These are phyloP conservation scores for Hymenoscyphus fructigenus DNA, from an alignment of 2,329 filamentous ascomycete species.

Conservation along the genomic window DNA sequence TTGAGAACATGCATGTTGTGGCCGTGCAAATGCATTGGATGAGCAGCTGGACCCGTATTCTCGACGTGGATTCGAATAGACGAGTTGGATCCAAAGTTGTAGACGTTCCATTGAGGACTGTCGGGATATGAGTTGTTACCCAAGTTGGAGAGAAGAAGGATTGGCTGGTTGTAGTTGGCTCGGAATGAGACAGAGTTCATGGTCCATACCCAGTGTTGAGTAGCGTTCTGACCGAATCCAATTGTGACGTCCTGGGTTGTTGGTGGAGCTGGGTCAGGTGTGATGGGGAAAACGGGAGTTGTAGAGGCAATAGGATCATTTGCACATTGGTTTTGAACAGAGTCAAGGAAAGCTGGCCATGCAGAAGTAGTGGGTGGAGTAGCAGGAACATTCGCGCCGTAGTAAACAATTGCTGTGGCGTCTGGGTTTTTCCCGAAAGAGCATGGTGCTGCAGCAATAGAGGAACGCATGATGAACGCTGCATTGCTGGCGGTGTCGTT, in stretches of 20 bases:
- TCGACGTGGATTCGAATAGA: slow-evolving; percentile 49
- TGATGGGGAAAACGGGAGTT: slow-evolving; percentile 26
- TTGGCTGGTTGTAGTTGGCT: slow-evolving; percentile 9
- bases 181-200: slow-evolving; percentile 10
- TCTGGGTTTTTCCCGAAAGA: slow-evolving; percentile 47
- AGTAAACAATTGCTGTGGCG: slow-evolving; percentile 63
- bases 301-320: slow-evolving; percentile 26
- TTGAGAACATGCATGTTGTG: slow-evolving; percentile 68
- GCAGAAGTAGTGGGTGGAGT: slow-evolving; percentile 20
- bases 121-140: slow-evolving; percentile 8
- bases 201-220: slow-evolving; percentile 9
- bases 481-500: slow-evolving; percentile 33
- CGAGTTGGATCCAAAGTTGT: slow-evolving; percentile 8
- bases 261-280: slow-evolving; percentile 22
- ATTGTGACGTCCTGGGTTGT: slow-evolving; percentile 37
- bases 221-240: slow-evolving; percentile 49
- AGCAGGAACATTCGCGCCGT: slow-evolving; percentile 46
- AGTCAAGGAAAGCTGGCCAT: slow-evolving; percentile 20
- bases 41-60: slow-evolving; percentile 46
- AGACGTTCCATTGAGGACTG: slow-evolving; percentile 11
- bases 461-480: slow-evolving; percentile 57
- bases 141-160: slow-evolving; percentile 7
- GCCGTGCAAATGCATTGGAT: slow-evolving; percentile 67
- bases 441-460: slow-evolving; percentile 43
- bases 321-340: slow-evolving; percentile 15